Base-by-base conservation (phyloP, 1,284 basidiomycete species). In the Ceratobasidium sp. region DNA sequence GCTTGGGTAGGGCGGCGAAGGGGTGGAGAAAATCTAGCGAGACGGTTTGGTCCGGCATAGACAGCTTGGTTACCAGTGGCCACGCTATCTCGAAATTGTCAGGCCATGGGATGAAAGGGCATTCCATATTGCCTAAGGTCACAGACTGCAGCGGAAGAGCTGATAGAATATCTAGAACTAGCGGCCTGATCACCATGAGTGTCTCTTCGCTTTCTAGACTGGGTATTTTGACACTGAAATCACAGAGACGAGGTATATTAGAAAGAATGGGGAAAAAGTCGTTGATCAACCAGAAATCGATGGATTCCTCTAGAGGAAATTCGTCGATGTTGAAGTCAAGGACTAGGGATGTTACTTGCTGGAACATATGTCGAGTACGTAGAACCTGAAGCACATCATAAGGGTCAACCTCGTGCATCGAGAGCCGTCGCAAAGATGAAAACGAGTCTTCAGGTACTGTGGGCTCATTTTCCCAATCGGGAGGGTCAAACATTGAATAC, bases 121-220 rank as follows among this genome's bases (percentile, higher is more conserved):
- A 43, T 21, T n/a, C 43, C 13, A 16, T 26, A 3, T 13, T 30
- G 11, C 18, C 58, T 38, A 61, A 46, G 5, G 14, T 30, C 28
- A 63, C 11, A n/a, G 61, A 21, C 2, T 63, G 26, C 1, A 63
- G 44, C 18, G 44, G 61, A 49, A 63, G 61, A 18, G 18, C 55
- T 21, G 41, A 43, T 6, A 58, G 14, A 9, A 18, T 30, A 18
- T 43, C 61, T 21, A 46, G 44, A 13, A 47, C 21, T 13, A 35
- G 18, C n/a, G 49, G 44, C 6, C 26, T 49, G 26, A 63, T 28
- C 6, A 32, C 35, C 35, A 38, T 38, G 35, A 38, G 35, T 38
- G 35, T 4, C 35, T 38, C 35, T 5, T 38, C 35, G 6, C 11
- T 11, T 5, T 38, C 35, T 5, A 11, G 4, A 11, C 11, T 4